Evolutionary conservation across 805 yeast genomes (phyloP), one percentile per base, ranked within the genome.

Genomic region (Lachancea thermotolerans): DNA sequence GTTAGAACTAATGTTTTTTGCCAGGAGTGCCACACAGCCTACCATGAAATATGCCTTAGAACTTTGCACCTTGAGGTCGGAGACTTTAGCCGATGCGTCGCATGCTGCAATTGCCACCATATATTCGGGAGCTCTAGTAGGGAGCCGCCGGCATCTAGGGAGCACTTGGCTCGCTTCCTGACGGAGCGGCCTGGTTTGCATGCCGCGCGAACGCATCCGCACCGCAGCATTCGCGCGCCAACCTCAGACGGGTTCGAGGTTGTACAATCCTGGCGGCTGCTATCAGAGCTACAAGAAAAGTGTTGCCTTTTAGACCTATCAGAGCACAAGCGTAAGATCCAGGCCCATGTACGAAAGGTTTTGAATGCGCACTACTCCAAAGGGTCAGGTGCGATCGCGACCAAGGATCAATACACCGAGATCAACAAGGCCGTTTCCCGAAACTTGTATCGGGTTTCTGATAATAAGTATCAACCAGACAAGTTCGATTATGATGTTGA

Each of bases 361-460:
- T 57, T 85, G 39, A 66, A 78, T 40, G 75, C 77, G 2, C 59
- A 73, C 25, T 79, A 77, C 55, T 60, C 66, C 14, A 15, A 16
- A 12, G 29, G 28, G 5, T n/a, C 36, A 4, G 15, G 18, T 17
- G 61, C 65, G 5, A 66, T 67, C 0, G 52, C 70, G 3, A 60
- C 52, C 28, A 66, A 64, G 27, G 65, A 65, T 3, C 67, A 68
- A 41, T 86, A 81, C 57, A 82, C 87, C 2, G 60, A 59, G 12
- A 71, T 85, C 44, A 85, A 85, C 62, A 77, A 76, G 64, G 65
- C 64, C 2, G 79, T 84, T 5, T 82, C 90, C 11, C 69, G 86
- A 42, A 65, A 67, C 36, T 59, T 84, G 15, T 85, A 86, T 58
- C 63, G 64, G 15, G 56, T 60, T 10, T 62, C 66, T 8, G 40